phyloP scores from a whole-genome alignment of 768 basidiomycete genomes.

The Leccinum truebloodii region DNA sequence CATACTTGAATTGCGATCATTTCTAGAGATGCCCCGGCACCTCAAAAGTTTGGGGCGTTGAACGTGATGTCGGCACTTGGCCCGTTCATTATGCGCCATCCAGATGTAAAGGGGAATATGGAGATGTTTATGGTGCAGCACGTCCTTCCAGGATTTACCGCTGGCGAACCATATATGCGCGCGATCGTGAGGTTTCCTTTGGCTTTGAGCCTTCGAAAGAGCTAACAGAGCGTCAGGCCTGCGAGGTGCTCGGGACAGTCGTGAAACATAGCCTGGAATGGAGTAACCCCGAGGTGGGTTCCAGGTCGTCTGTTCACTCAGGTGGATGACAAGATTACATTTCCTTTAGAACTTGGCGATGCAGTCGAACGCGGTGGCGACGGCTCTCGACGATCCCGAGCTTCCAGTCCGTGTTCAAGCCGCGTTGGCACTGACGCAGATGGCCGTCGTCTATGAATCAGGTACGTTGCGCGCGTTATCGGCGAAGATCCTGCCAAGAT shows the following conservation, averaged over 20 bases:
- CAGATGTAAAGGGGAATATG: conserved; percentile 11
- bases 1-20: too few species aligned
- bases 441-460: conserved; percentile 62
- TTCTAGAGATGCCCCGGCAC: too few species aligned
- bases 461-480: conserved; percentile 41
- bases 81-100: too few species aligned
- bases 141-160: conserved; percentile 71
- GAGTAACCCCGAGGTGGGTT: too few species aligned
- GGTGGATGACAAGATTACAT: too few species aligned
- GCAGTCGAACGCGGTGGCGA: too few species aligned
- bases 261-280: conserved; percentile 53
- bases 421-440: conserved; percentile 74
- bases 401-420: conserved; percentile 81
- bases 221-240: conserved; percentile 52
- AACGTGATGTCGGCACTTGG: too few species aligned
- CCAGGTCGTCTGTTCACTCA: too few species aligned
- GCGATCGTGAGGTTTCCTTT: conserved; percentile 59
- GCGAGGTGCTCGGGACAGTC: conserved; percentile 76
- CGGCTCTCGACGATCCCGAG: too few species aligned
- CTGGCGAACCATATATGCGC: conserved; percentile 70
- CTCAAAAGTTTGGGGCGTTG: too few species aligned
- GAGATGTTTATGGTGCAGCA: conserved; percentile 75
- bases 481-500: too few species aligned
- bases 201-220: not conserved
- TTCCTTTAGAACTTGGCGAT: too few species aligned